Conservation (phyloP, 192 early-diverging fungal species). For the Gonapodya sp. region DNA sequence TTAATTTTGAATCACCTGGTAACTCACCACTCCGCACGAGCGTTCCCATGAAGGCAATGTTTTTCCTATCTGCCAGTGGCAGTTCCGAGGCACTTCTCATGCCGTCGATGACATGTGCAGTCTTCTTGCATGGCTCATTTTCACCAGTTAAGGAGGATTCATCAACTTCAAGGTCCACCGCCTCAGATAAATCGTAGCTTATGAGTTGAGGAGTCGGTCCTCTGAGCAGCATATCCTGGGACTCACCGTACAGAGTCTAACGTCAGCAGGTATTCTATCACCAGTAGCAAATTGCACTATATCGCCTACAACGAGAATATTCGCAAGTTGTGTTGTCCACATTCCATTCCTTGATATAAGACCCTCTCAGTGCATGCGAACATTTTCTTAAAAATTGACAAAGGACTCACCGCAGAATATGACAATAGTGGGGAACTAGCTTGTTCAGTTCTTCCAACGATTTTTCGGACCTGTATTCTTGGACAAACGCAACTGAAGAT, state of each 20-base stretch:
- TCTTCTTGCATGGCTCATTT: slow-evolving; percentile 69
- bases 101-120: slow-evolving; percentile 26
- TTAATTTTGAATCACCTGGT: not conserved
- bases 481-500: slow-evolving; percentile 68
- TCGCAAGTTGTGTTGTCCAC: slow-evolving; percentile 53
- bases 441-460: slow-evolving; percentile 75
- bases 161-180: slow-evolving; percentile 79
- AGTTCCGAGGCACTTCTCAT: slow-evolving; percentile 35
- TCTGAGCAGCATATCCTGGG: not conserved
- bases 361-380: not conserved
- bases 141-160: slow-evolving; percentile 85
- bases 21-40: slow-evolving; percentile 66
- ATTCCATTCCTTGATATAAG: slow-evolving; percentile 43
- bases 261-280: slow-evolving; percentile 89
- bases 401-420: slow-evolving; percentile 54
- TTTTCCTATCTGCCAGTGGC: slow-evolving; percentile 60
- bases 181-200: slow-evolving; percentile 23
- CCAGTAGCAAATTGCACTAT: slow-evolving; percentile 76
- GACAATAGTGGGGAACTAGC: slow-evolving; percentile 76
- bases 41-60: slow-evolving; percentile 95
- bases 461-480: slow-evolving; percentile 79
- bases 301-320: slow-evolving; percentile 85
- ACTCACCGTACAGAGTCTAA: slow-evolving; percentile 58
- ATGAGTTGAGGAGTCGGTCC: not conserved
- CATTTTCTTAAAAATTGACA: not conserved